Base-by-base conservation (phyloP, 768 basidiomycete genomes). In the Pulveroboletus sp. region DNA sequence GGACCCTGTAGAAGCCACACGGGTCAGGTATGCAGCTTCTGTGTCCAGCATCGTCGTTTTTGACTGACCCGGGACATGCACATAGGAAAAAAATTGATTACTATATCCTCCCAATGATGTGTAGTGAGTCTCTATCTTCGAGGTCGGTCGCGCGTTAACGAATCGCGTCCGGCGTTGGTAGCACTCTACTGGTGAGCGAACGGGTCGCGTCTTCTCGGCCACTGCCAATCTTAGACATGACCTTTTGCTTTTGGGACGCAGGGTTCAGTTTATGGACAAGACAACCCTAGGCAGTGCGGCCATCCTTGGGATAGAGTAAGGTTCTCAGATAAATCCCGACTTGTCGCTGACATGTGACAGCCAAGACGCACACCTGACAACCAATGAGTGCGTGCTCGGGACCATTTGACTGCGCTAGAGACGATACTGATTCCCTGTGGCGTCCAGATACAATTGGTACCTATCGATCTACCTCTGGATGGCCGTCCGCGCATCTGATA, bases 181-280 rank as follows among this genome's bases (percentile, higher is more conserved):
- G 83, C 71, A 23, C 73, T 83, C 30, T 84, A 82, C 55, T 81
- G 74, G 80, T 82, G 57, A 29, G 43, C 9, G n/a, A n/a, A n/a
- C 11, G 27, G 12, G 11, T n/a, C n/a, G n/a, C n/a, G 12, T 11
- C 7, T 19, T 45, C 5, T 13, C n/a, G 1, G 4, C 16, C 19
- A 11, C 7, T 11, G 19, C 12, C 3, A 3, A 6, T 30, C 16
- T 8, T n/a, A n/a, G n/a, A n/a, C n/a, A n/a, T 20, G 6, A 6
- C 39, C 10, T 43, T 30, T 31, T 14, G 13, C 22, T 26, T 4
- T 16, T 22, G 45, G 36, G 13, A 20, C 8, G n/a, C 50, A 82
- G 85, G 77, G 75, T 88, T n/a, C 85, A 87, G 60, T 86, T 82
- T 51, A 86, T 86, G 82, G 86, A 87, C 54, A 86, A 86, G 67